Base-by-base conservation (phyloP, 768 basidiomycete genomes). In the Mycena epipterygia region DNA sequence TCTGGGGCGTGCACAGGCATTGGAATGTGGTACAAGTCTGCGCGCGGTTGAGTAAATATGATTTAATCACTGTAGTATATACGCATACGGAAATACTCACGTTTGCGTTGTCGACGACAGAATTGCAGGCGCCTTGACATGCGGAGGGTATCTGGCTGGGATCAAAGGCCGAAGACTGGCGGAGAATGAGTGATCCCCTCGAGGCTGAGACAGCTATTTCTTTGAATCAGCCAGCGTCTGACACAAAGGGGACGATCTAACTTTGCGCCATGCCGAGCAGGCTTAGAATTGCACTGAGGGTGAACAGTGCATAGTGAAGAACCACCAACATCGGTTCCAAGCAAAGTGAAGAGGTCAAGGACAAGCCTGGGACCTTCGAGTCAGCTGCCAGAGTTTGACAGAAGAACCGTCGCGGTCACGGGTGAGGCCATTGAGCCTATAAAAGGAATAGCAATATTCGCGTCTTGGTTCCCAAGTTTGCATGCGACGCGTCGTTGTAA, bases 21-120 rank as follows among this genome's bases (percentile, higher is more conserved):
- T 59, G 39, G 17, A 61, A 68, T 3, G 63, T 73, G n/a, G n/a
- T 57, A 58, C 81, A 82, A 25, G 60, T 68, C 81, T 82, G 83
- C 80, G 81, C n/a, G n/a, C n/a, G n/a, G n/a, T n/a, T n/a, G n/a
- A n/a, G 79, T 81, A 80, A 83, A 27, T 14, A 41, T 53, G 12
- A 39, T 21, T 5, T 29, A 6, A 29, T 3, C 17, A 19, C 23
- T 17, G 0, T 17, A 29, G 46, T 1, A 13, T 23, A 19, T 17
- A 29, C 5, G n/a, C 7, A 14, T 8, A 5, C 41, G 11, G 21
- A 63, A 33, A 53, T 3, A 42, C 61, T 3, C 56, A 72, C 71
- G 14, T 72, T 67, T 25, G 66, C 44, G 32, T 56, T 44, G 41
- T 64, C 56, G 4, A 72, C n/a, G 41, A 72, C 46, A 32, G 56